These are phyloP conservation scores for Starmerella kuoi DNA, from an alignment of 805 yeast species.

Conservation along the genomic window DNA sequence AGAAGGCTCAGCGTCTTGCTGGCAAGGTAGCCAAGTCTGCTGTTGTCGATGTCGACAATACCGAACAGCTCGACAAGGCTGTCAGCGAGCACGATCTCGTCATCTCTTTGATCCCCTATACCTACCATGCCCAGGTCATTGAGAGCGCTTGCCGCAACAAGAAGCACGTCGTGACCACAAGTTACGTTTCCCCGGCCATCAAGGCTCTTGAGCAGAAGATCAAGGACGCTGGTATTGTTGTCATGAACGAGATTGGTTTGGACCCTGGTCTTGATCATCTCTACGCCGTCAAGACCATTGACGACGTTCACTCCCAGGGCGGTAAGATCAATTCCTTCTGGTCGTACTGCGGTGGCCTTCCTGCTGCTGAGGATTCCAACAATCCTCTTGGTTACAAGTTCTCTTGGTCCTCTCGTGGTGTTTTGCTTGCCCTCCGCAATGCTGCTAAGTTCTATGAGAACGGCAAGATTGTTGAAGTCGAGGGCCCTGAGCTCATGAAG, in stretches of 20 bases:
- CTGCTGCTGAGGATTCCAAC: constrained; percentile 95
- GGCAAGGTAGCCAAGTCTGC: constrained; percentile 68
- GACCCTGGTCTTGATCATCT: constrained; percentile 98
- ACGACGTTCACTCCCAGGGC: constrained; percentile 80
- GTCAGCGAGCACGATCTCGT: constrained; percentile 72
- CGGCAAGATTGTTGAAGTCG: constrained; percentile 67
- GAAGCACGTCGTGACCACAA: constrained; percentile 86
- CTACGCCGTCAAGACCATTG: constrained; percentile 95
- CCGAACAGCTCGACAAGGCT: constrained; percentile 60
- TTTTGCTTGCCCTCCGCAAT: constrained; percentile 87
- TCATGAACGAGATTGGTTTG: constrained; percentile 96
- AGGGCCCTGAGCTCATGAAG: constrained; percentile 87
- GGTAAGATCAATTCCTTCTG: constrained; percentile 91
- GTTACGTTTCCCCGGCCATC: constrained; percentile 91
- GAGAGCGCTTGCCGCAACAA: constrained; percentile 83
- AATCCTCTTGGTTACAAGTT: constrained; percentile 98
- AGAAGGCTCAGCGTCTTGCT: constrained; percentile 77
- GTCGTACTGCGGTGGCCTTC: constrained; percentile 97
- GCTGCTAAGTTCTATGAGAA: constrained; percentile 79
- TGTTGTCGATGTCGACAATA: constrained; percentile 78
- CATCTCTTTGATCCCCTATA: constrained; percentile 93
- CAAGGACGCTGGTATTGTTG: constrained; percentile 89
- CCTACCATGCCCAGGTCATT: constrained; percentile 83
- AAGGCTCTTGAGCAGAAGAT: constrained; percentile 71
- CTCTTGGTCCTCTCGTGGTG: constrained; percentile 99